phyloP scores from a whole-genome alignment of 805 yeast species.

The Cyberlindnera xishuangbannaensis region DNA sequence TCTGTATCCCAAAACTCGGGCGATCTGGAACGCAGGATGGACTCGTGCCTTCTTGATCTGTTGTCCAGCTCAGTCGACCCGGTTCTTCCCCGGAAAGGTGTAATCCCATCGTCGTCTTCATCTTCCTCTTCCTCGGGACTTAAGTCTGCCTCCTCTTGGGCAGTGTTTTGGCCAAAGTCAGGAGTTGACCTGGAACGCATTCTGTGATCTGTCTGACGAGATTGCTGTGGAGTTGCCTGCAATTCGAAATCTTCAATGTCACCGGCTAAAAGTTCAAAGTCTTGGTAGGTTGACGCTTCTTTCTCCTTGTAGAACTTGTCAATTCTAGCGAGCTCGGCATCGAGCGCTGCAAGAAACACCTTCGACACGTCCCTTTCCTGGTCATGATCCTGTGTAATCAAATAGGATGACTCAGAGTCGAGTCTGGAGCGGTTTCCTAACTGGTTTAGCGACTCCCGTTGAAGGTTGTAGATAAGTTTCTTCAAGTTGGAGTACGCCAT shows the following conservation, averaged over 20 bases:
- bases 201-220: constrained; percentile 1
- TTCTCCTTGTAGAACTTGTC: constrained; percentile 68
- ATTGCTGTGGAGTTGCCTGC: constrained; percentile 10
- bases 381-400: constrained; percentile 29
- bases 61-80: constrained; percentile 18
- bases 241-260: constrained; percentile 61
- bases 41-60: constrained; percentile 16
- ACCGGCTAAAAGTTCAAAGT: constrained; percentile 48
- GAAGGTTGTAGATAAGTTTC: constrained; percentile 76
- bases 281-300: constrained; percentile 50
- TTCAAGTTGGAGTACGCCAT: constrained; percentile 86
- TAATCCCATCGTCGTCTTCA: constrained; percentile 18
- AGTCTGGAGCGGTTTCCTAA: constrained; percentile 8
- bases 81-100: constrained; percentile 19
- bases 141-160: constrained; percentile 11
- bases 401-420: constrained; percentile 23
- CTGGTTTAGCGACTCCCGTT: constrained; percentile 45
- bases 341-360: constrained; percentile 67
- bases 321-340: constrained; percentile 70
- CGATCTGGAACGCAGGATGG: constrained; percentile 16
- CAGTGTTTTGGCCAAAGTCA: constrained; percentile 1
- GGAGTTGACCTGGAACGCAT: constrained; percentile 18
- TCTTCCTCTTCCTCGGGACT: constrained; percentile 28
- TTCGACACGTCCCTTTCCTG: constrained; percentile 41
- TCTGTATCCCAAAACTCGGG: constrained; percentile 25